phyloP scores from a whole-genome alignment of 1,284 basidiomycete genomes.

The Rugosomyces carneus region DNA sequence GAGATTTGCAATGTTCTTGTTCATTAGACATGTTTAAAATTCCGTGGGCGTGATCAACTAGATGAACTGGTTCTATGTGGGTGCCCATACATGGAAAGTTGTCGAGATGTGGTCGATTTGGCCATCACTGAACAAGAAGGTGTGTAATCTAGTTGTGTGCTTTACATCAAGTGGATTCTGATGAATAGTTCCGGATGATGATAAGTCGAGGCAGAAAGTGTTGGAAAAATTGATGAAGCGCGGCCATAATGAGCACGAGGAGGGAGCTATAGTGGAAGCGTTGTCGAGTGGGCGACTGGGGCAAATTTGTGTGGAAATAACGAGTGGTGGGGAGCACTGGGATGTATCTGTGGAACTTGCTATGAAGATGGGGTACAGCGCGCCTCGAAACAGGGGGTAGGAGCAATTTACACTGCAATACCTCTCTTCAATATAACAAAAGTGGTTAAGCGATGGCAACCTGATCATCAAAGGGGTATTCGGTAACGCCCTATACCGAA shows the following conservation, averaged over 20 bases:
- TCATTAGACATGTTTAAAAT: too few relatives aligned
- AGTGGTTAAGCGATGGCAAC: too few relatives aligned
- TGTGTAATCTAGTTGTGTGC: constrained; percentile 16
- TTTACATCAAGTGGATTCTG: neutral
- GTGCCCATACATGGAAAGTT: constrained; percentile 35
- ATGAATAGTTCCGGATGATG: neutral
- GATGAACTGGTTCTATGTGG: constrained; percentile 43
- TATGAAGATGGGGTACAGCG: constrained; percentile 16
- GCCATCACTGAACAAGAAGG: constrained; percentile 30
- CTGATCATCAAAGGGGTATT: neutral
- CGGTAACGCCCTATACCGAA: neutral
- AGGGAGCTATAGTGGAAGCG: constrained; percentile 24
- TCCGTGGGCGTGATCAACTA: too few relatives aligned
- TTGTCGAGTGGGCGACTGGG: constrained; percentile 31
- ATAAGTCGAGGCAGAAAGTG: constrained; percentile 29
- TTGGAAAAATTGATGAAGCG: constrained; percentile 29
- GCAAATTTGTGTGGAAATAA: constrained; percentile 36
- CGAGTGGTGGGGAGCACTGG: constrained; percentile 22
- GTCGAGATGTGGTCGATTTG: constrained; percentile 27
- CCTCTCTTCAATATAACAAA: neutral
- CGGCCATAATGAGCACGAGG: constrained; percentile 22
- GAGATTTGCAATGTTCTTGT: constrained; percentile 7
- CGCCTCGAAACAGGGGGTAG: neutral
- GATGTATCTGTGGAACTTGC: constrained; percentile 22
- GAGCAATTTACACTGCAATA: neutral